These are phyloP conservation scores for Pulchroboletus neoregius DNA, from an alignment of 1,284 basidiomycete species.

Conservation along the genomic window DNA sequence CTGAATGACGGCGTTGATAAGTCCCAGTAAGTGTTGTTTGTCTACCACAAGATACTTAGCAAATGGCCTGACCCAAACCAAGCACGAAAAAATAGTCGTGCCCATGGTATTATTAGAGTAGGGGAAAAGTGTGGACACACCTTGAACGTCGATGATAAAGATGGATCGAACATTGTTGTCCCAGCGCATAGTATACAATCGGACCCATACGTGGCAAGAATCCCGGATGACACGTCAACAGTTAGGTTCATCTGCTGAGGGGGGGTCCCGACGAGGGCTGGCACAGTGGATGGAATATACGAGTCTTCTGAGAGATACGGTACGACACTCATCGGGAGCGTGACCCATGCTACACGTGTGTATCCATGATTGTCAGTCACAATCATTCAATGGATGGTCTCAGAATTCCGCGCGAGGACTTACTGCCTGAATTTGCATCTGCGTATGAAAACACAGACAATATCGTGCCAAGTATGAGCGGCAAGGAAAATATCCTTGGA, in stretches of 20 bases:
- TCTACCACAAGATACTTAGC: conserved; percentile 13
- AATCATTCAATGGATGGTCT: background rate
- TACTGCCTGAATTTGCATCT: conserved; percentile 18
- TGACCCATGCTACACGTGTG: conserved; percentile 22
- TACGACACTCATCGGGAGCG: conserved; percentile 25
- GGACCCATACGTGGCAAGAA: conserved; percentile 18
- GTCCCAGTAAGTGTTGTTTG: conserved; percentile 18
- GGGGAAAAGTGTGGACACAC: conserved; percentile 22
- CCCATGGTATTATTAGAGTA: too few species aligned
- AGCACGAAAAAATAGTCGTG: too few species aligned
- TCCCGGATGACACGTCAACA: conserved; percentile 12
- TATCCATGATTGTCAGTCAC: background rate
- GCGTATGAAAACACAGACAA: conserved; percentile 6
- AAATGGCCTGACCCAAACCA: too few species aligned
- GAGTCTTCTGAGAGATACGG: conserved; percentile 14
- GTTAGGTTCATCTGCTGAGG: conserved; percentile 29
- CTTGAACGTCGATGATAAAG: conserved; percentile 27
- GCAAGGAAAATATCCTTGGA: background rate
- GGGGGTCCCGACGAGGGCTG: conserved; percentile 26
- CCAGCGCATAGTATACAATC: conserved; percentile 32
- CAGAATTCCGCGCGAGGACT: background rate
- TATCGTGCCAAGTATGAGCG: conserved; percentile 6
- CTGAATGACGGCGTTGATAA: conserved; percentile 16
- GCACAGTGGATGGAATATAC: conserved; percentile 14
- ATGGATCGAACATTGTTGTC: conserved; percentile 18